Percentiles rank a stretch among this genome's conserved stretches.
phyloP scores from a whole-genome alignment of 2,329 filamentous ascomycete genomes.

The Coniochaeta pulveracea region DNA sequence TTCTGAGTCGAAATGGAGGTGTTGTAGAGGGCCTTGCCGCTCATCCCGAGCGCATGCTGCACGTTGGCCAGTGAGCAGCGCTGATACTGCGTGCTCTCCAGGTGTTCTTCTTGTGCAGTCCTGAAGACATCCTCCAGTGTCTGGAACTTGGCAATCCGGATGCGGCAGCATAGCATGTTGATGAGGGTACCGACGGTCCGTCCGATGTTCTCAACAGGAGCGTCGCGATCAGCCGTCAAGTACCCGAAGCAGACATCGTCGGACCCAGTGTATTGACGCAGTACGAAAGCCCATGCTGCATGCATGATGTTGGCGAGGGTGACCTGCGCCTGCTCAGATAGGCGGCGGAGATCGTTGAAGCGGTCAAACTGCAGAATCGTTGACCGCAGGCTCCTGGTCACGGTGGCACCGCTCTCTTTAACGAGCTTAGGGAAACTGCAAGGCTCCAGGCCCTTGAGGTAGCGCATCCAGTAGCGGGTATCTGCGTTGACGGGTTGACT shows the following conservation, averaged over 20 bases:
- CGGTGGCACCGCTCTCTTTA: constrained; percentile 1
- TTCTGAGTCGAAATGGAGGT: constrained; percentile 14
- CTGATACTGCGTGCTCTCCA: constrained; percentile 11
- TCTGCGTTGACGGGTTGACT: constrained; percentile 7
- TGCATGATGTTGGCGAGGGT: constrained; percentile 15
- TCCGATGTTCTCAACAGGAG: constrained; percentile 9
- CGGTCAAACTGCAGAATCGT: constrained; percentile 8
- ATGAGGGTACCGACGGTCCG: constrained; percentile 11
- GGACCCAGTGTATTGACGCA: constrained; percentile 11
- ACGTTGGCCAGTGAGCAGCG: constrained; percentile 12
- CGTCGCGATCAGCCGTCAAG: constrained; percentile 11
- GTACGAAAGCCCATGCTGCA: constrained; percentile 13
- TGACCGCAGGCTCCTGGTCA: constrained; percentile 5
- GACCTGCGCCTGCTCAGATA: constrained; percentile 9
- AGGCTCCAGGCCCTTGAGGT: constrained; percentile 9
- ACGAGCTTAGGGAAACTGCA: constrained; percentile 13
- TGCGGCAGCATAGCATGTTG: constrained; percentile 14
- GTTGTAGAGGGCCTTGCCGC: constrained; percentile 12
- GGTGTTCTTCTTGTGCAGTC: constrained; percentile 10
- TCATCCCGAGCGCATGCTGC: constrained; percentile 13
- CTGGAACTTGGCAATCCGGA: constrained; percentile 5
- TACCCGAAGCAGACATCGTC: constrained; percentile 14
- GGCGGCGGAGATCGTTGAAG: constrained; percentile 9
- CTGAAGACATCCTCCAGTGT: constrained; percentile 9
- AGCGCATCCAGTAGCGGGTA: constrained; percentile 10